Evolutionary conservation across 2,329 filamentous ascomycete species (phyloP), one percentile per base, ranked within the genome.

Genomic region (Aspergillus nomiae): DNA sequence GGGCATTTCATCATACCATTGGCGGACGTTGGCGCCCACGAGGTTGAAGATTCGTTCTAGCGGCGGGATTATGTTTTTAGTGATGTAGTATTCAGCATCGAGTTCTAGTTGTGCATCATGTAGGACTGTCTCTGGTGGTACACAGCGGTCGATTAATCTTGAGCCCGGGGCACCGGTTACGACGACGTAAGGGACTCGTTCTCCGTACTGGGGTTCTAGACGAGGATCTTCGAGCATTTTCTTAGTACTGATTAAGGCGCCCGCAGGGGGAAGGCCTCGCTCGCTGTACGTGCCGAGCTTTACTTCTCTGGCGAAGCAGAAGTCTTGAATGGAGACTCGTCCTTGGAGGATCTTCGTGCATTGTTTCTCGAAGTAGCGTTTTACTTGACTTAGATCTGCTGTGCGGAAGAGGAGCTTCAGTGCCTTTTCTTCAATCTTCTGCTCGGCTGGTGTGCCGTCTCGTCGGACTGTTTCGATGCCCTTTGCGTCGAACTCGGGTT

Each of bases 1-100:
- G 53, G 94, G 94, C 92, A 98, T 96, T 78, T 97, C 93, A 66
- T 97, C 92, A 73, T 93, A 98, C 95, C 95, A 99, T 63, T 87
- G 86, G 21, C 91, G 83, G 0, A 98, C 91, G 74, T 95, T 96
- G 36, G 93, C 95, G 8, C 95, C 95, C 2, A 98, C 91, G 3
- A 99, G 89, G 72, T 95, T 97, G 82, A 99, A 97, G 67, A 99
- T 97, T 32, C 95, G 89, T 77, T 98, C 94, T 0, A 99, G 85
- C 0, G 95, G 95, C 7, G 95, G 95, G 56, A 99, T 96, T 10
- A 99, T 75, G 74, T 97, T 98, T 81, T 97, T 98, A 21, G 86
- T 88, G 71, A 99, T 98, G 81, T 99, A 99, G 78, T 99, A 99
- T 70, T 97, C 93, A 0, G 94, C 90, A 73, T 99, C 95, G 21